Percentiles rank a stretch among this genome's conserved stretches.
These are phyloP conservation scores for Wickerhamiella slavikovae DNA, from an alignment of 805 yeast species.

Conservation along the genomic window DNA sequence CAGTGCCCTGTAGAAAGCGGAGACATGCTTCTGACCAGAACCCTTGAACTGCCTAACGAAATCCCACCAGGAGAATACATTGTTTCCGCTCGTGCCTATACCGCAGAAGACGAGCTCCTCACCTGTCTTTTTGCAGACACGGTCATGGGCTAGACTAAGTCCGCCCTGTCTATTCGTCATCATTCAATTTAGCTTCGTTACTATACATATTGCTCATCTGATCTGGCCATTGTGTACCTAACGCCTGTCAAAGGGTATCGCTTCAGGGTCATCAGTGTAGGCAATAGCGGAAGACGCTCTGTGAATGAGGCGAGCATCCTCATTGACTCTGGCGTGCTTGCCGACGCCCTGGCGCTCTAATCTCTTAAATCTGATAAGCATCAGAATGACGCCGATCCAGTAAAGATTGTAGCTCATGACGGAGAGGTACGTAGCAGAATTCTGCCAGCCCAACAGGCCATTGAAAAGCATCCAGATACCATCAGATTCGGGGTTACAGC, in stretches of 20 bases:
- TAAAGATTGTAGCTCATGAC: slow-evolving; percentile 50
- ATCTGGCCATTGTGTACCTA: slow-evolving; percentile 1
- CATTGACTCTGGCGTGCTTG: slow-evolving; percentile 1
- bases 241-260: not conserved
- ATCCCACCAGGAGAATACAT: slow-evolving; percentile 91
- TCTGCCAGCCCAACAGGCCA: slow-evolving; percentile 86
- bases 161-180: no score
- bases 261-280: not conserved
- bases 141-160: no score
- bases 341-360: slow-evolving; percentile 18
- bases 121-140: slow-evolving; percentile 47
- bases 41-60: slow-evolving; percentile 68
- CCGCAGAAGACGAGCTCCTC: slow-evolving; percentile 58
- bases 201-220: no score
- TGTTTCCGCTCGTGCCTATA: slow-evolving; percentile 78
- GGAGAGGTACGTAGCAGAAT: slow-evolving; percentile 80
- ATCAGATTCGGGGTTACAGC: slow-evolving; percentile 84
- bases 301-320: slow-evolving; percentile 5
- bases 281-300: not conserved
- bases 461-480: slow-evolving; percentile 84
- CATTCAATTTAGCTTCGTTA: no score
- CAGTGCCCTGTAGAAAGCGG: slow-evolving; percentile 71
- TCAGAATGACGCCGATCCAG: slow-evolving; percentile 34
- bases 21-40: slow-evolving; percentile 38
- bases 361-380: slow-evolving; percentile 25